phyloP scores from a whole-genome alignment of 1,139 yeast species.

The Pichia sp. region DNA sequence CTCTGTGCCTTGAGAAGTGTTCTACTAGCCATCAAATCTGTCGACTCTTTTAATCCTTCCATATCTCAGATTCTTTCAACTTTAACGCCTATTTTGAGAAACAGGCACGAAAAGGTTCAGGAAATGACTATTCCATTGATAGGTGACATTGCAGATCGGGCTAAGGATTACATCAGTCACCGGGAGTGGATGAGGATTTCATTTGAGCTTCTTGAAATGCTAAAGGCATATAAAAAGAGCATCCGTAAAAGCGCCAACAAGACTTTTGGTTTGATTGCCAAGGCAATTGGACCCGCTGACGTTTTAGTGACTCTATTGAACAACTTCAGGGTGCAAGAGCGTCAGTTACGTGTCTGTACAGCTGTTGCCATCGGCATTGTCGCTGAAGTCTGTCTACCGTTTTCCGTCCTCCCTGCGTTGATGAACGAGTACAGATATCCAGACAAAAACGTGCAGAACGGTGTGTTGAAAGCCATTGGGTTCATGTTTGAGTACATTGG shows the following conservation, averaged over 20 bases:
- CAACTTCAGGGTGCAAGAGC: conserved; percentile 86
- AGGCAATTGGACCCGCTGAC: conserved; percentile 95
- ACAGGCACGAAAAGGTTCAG: conserved; percentile 89
- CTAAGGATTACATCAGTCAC: conserved; percentile 84
- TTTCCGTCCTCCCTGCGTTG: conserved; percentile 90
- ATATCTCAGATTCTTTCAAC: conserved; percentile 80
- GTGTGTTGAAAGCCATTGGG: conserved; percentile 87
- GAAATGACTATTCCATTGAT: conserved; percentile 76
- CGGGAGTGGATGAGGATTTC: conserved; percentile 98
- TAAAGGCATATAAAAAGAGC: conserved; percentile 79
- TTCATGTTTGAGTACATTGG: conserved; percentile 93
- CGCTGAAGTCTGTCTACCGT: conserved; percentile 90
- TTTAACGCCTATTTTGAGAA: conserved; percentile 84
- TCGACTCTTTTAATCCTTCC: conserved; percentile 67
- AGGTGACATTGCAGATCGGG: conserved; percentile 77
- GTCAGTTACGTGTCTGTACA: conserved; percentile 93
- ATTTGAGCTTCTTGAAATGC: conserved; percentile 82
- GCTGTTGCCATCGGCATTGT: conserved; percentile 98
- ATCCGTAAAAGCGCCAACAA: conserved; percentile 83
- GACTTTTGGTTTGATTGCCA: conserved; percentile 88
- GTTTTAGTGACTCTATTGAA: conserved; percentile 80
- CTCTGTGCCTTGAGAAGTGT: conserved; percentile 62
- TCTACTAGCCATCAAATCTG: conserved; percentile 44
- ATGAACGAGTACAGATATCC: conserved; percentile 96
- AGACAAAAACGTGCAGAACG: conserved; percentile 91